Percentiles rank a stretch among this genome's conserved stretches.
Conservation (phyloP, 1,139 yeast genomes). For the Diutina rugosa region DNA sequence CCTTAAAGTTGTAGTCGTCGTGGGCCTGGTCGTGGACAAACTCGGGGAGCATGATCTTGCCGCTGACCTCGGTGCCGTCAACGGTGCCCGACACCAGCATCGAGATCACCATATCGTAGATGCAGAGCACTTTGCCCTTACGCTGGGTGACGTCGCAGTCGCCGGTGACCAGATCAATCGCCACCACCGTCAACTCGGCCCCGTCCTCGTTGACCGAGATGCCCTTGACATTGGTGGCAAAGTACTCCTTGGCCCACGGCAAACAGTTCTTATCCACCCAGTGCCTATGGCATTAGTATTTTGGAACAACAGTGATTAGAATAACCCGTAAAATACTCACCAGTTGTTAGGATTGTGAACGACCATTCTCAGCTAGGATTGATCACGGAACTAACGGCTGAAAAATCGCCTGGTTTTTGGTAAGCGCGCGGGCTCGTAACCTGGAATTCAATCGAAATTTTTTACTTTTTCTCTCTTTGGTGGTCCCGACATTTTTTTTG, state of each 20-base stretch:
- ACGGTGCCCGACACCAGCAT: conserved; percentile 27
- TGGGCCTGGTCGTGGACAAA: conserved; percentile 66
- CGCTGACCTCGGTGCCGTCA: conserved; percentile 14
- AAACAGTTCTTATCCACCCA: conserved; percentile 76
- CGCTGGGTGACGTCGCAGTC: conserved; percentile 77
- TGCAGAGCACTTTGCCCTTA: conserved; percentile 68
- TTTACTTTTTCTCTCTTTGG: too few relatives aligned
- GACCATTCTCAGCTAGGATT: conserved; percentile 30
- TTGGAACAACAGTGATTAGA: too few relatives aligned
- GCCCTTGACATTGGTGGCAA: conserved; percentile 29
- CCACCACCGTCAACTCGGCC: conserved; percentile 21
- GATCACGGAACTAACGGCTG: neutral
- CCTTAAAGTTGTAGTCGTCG: conserved; percentile 45
- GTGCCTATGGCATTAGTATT: conserved; percentile 36
- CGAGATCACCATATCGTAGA: conserved; percentile 49
- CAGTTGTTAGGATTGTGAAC: conserved; percentile 80
- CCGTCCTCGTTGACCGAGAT: conserved; percentile 22
- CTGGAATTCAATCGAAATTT: neutral
- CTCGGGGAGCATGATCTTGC: conserved; percentile 42
- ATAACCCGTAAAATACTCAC: too few relatives aligned
- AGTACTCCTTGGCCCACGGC: conserved; percentile 59
- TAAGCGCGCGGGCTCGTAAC: neutral
- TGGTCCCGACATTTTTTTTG: neutral
- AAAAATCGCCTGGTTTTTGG: neutral
- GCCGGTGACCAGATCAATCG: conserved; percentile 40